Conservation (phyloP, 768 basidiomycete species). For the Postia placenta region DNA sequence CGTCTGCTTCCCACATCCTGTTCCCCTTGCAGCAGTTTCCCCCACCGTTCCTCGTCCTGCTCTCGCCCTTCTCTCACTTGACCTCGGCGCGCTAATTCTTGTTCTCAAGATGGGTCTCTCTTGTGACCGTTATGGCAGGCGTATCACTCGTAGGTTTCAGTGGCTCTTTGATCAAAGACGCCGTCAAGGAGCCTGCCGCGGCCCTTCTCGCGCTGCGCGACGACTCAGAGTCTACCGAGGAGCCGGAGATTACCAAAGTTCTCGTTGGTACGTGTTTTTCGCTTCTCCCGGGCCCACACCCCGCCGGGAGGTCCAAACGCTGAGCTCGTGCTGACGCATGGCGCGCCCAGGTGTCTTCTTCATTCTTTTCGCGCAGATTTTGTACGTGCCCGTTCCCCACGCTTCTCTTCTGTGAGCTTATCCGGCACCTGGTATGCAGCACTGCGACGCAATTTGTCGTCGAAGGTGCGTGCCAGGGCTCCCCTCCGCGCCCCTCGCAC, state of each 20-base stretch:
- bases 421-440: slow-evolving; percentile 37
- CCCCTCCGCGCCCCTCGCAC: not conserved
- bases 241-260: slow-evolving; percentile 61
- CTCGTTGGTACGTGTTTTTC: slow-evolving; percentile 53
- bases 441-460: slow-evolving; percentile 91
- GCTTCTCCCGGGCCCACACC: not conserved
- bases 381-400: slow-evolving; percentile 47
- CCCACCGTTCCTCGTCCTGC: not conserved
- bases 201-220: slow-evolving; percentile 24
- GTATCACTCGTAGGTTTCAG: slow-evolving; percentile 83
- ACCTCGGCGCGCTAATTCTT: slow-evolving; percentile 6
- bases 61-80: not conserved
- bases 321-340: not conserved
- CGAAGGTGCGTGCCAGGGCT: slow-evolving; percentile 37
- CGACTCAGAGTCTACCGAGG: slow-evolving; percentile 41
- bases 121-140: slow-evolving; percentile 83
- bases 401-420: slow-evolving; percentile 7
- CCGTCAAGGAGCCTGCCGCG: slow-evolving; percentile 40
- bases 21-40: slow-evolving; percentile 7
- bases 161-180: slow-evolving; percentile 81
- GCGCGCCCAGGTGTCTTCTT: slow-evolving; percentile 72
- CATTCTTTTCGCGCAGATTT: slow-evolving; percentile 90
- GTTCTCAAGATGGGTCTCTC: slow-evolving; percentile 73
- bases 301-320: not conserved
- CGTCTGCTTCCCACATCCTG: slow-evolving; percentile 11